phyloP scores from a whole-genome alignment of 164 flowering plant genomes.

The Berberis thunbergii region DNA sequence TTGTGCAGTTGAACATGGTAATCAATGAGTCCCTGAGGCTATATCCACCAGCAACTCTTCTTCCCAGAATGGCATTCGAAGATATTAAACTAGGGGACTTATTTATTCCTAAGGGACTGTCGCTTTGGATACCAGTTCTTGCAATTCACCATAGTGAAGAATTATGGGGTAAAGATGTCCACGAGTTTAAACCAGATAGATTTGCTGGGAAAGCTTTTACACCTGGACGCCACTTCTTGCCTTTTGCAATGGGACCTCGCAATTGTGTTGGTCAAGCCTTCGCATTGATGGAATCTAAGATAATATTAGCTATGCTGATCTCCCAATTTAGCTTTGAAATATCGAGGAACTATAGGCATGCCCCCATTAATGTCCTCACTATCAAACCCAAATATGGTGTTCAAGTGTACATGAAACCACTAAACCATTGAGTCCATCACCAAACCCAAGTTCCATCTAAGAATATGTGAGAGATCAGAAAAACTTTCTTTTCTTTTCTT shows the following conservation, averaged over 20 bases:
- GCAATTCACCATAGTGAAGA: conserved; percentile 82
- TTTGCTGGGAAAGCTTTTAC: conserved; percentile 42
- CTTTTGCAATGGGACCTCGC: conserved; percentile 79
- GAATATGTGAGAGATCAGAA: neutral
- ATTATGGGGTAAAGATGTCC: conserved; percentile 84
- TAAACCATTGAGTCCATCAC: conserved; percentile 38
- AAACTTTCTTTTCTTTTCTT: no score
- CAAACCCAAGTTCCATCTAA: neutral
- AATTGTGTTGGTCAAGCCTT: conserved; percentile 85
- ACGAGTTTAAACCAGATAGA: conserved; percentile 82
- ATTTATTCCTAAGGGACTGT: conserved; percentile 70
- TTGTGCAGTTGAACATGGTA: conserved; percentile 75
- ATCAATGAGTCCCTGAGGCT: conserved; percentile 80
- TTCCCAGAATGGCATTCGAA: conserved; percentile 79
- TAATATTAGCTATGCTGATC: conserved; percentile 64
- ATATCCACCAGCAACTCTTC: conserved; percentile 79
- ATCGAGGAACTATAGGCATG: conserved; percentile 73
- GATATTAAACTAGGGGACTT: conserved; percentile 80
- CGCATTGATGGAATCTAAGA: conserved; percentile 90
- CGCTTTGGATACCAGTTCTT: conserved; percentile 84
- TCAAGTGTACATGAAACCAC: conserved; percentile 55
- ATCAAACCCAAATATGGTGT: conserved; percentile 88
- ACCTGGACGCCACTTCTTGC: conserved; percentile 60
- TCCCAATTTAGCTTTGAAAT: conserved; percentile 58
- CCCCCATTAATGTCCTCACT: conserved; percentile 71